Percentiles rank a stretch among this genome's conserved stretches.
Evolutionary conservation across 352 stramenopile genomes (phyloP).

Genomic region (Hyaloperonospora arabidopsidis): DNA sequence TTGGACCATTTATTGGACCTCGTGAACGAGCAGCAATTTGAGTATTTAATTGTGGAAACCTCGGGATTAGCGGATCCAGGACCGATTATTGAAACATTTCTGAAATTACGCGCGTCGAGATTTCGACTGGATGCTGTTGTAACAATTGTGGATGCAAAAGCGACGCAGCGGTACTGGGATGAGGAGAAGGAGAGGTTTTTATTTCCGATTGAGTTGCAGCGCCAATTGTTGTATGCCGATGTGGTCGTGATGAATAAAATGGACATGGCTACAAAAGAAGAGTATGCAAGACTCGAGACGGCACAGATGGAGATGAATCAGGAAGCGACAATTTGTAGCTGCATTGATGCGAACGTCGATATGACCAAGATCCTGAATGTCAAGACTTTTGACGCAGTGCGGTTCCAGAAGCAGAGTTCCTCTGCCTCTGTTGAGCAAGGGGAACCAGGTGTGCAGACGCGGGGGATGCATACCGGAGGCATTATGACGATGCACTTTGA

Average conservation of each 20-base stretch:
- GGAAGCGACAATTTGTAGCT: constrained; percentile 35
- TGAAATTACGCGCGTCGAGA: constrained; percentile 81
- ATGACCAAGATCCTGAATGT: constrained; percentile 53
- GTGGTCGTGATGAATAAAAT: constrained; percentile 70
- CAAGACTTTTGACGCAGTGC: constrained; percentile 62
- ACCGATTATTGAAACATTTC: constrained; percentile 96
- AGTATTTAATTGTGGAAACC: constrained; percentile 96
- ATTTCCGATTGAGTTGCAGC: constrained; percentile 55
- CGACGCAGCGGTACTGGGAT: constrained; percentile 39
- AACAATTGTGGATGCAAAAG: constrained; percentile 90
- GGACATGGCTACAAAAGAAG: constrained; percentile 36
- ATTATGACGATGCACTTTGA: constrained; percentile 54
- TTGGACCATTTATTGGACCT: constrained; percentile 77
- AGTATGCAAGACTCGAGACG: constrained; percentile 28
- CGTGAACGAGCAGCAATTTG: constrained; percentile 80
- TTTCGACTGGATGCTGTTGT: constrained; percentile 95
- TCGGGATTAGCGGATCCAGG: constrained; percentile 94
- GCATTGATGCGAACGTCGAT: constrained; percentile 45
- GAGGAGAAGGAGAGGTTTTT: constrained; percentile 18
- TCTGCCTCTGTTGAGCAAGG: constrained; percentile 10
- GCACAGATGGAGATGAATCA: constrained; percentile 42
- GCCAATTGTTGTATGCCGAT: constrained; percentile 61
- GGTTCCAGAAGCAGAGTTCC: constrained; percentile 34
- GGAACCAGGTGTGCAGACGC: constrained; percentile 11
- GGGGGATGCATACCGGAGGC: constrained; percentile 40